Evolutionary conservation across 2,329 filamentous ascomycete genomes (phyloP).

Genomic region (Piedraia hortae): DNA sequence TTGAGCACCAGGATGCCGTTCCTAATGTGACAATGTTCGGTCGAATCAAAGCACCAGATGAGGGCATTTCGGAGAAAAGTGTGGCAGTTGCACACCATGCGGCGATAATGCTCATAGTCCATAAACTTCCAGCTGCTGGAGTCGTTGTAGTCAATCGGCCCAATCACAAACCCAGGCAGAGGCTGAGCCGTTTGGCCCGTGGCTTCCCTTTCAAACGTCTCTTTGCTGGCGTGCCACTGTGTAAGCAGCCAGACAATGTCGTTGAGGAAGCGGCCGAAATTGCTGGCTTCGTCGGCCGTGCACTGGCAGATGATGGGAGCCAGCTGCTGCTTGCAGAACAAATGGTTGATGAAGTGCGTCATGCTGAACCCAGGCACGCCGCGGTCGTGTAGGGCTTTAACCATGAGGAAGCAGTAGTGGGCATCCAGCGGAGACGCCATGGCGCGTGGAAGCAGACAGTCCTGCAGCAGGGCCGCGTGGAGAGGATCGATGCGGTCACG

Average conservation of each 20-base stretch:
- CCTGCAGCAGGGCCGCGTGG: conserved; percentile 55
- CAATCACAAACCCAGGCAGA: conserved; percentile 47
- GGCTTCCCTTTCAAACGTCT: conserved; percentile 57
- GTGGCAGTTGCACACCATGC: conserved; percentile 75
- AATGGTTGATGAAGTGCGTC: conserved; percentile 51
- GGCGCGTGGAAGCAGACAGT: conserved; percentile 74
- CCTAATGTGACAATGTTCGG: conserved; percentile 91
- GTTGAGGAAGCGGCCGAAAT: conserved; percentile 73
- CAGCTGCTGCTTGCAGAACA: conserved; percentile 63
- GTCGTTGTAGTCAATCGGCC: conserved; percentile 39
- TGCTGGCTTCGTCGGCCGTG: conserved; percentile 72
- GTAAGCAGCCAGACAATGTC: conserved; percentile 55
- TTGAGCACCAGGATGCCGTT: conserved; percentile 84
- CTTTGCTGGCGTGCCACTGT: conserved; percentile 56
- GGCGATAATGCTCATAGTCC: conserved; percentile 64
- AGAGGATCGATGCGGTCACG: conserved; percentile 32
- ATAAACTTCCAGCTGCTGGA: conserved; percentile 37
- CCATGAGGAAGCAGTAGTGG: conserved; percentile 62
- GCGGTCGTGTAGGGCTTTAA: conserved; percentile 64
- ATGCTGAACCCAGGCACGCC: conserved; percentile 70
- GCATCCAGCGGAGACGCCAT: conserved; percentile 65
- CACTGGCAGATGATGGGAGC: conserved; percentile 66
- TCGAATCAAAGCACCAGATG: conserved; percentile 51
- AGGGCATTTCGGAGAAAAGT: conserved; percentile 52
- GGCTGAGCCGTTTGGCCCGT: conserved; percentile 31